Evolutionary conservation across 2,329 filamentous ascomycete species (phyloP), one percentile per base, ranked within the genome.

Genomic region (Cladophialophora exuberans): DNA sequence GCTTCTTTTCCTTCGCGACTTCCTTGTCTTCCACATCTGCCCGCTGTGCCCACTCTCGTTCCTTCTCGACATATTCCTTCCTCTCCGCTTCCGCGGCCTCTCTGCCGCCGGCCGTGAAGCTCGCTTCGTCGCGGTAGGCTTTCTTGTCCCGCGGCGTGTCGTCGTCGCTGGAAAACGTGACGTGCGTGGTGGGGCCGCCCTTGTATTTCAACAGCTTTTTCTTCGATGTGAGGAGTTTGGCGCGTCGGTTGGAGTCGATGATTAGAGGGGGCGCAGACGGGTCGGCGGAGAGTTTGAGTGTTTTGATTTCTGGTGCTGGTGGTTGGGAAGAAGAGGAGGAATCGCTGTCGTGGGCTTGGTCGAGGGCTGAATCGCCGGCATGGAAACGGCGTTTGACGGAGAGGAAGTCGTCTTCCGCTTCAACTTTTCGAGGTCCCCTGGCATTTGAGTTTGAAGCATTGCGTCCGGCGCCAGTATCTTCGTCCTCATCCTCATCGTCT

Each of bases 141-240:
- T 97, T 97, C 11, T 95, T 72, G 60, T 89, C 83, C 70, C 94
- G 91, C 2, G 91, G 80, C 20, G 60, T 61, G 54, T 61, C 60
- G 25, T 52, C 54, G 59, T 88, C 86, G 64, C 92, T 93, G 26
- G 97, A 90, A 70, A 93, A 99, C 4, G 97, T 81, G 6, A 97
- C 76, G 70, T 94, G 96, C 35, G 83, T 86, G n/a, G n/a, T n/a
- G n/a, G n/a, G n/a, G 10, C 90, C 88, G 67, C 90, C 89, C 78
- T 91, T 95, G 78, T 90, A 89, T 70, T 96, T 94, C 68, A 90
- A 82, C 62, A 97, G 83, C 73, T 95, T 89, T 80, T 96, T 96
- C 80, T 97, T 97, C 17, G 89, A 95, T 67, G 88, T 88, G 62
- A 97, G 83, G n/a, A 96, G 82, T 76, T 97, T 97, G 74, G 96